These are phyloP conservation scores for Lepiota brunneoincarnata DNA, from an alignment of 768 basidiomycete species.

Conservation along the genomic window DNA sequence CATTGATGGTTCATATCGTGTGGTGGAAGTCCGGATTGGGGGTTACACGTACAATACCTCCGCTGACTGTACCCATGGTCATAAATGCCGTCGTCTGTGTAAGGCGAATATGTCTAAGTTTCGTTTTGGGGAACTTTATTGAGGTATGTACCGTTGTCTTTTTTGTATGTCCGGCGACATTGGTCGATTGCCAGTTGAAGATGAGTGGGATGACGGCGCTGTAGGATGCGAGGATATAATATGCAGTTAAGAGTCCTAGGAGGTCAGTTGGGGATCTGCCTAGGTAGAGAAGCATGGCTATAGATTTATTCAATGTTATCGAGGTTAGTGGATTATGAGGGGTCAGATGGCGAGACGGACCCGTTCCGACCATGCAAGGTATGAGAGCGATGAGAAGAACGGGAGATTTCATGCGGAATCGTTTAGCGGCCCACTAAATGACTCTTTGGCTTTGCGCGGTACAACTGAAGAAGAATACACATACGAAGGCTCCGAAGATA, in stretches of 20 bases:
- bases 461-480: slow-evolving; percentile 1
- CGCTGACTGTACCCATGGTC: slow-evolving; percentile 22
- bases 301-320: background rate
- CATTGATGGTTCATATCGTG: too few species aligned
- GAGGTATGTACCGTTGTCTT: slow-evolving; percentile 20
- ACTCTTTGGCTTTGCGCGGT: background rate
- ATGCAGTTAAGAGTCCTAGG: slow-evolving; percentile 25
- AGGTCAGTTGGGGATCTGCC: slow-evolving; percentile 23
- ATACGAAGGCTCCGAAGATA: slow-evolving; percentile 26
- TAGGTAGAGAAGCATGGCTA: slow-evolving; percentile 24
- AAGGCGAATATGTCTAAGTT: background rate
- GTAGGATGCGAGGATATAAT: slow-evolving; percentile 25
- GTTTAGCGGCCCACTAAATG: slow-evolving; percentile 25
- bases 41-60: slow-evolving; percentile 20
- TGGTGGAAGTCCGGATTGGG: background rate
- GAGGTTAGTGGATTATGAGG: background rate
- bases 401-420: slow-evolving; percentile 23
- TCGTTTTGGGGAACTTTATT: background rate
- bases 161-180: slow-evolving; percentile 32
- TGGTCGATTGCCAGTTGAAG: slow-evolving; percentile 32
- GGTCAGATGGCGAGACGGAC: slow-evolving; percentile 16
- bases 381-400: slow-evolving; percentile 21
- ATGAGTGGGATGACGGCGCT: slow-evolving; percentile 22
- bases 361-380: slow-evolving; percentile 21
- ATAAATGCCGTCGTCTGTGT: slow-evolving; percentile 24